Evolutionary conservation across 2,329 filamentous ascomycete genomes (phyloP).

Genomic region (Aspergillus novofumigatus): DNA sequence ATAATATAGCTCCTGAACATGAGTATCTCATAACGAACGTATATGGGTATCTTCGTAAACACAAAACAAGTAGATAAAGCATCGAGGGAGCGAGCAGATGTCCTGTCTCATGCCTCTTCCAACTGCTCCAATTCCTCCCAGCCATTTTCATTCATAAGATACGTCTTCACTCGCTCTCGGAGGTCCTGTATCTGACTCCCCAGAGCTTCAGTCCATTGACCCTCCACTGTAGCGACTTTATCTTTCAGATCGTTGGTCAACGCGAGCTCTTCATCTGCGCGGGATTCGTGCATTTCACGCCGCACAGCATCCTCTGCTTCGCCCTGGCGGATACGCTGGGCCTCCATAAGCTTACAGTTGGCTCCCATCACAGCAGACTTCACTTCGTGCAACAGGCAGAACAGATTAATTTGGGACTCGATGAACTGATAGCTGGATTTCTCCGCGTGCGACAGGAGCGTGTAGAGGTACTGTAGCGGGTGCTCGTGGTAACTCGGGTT

Average conservation of each 20-base stretch:
- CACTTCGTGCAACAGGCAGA: slow-evolving; percentile 87
- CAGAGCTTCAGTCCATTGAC: slow-evolving; percentile 85
- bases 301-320: slow-evolving; percentile 40
- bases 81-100: slow-evolving; percentile 4
- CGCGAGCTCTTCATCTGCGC: slow-evolving; percentile 61
- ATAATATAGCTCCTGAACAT: neutral
- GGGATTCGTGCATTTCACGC: slow-evolving; percentile 53
- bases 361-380: slow-evolving; percentile 72
- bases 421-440: slow-evolving; percentile 97
- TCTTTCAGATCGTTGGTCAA: slow-evolving; percentile 88
- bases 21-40: slow-evolving; percentile 13
- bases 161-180: slow-evolving; percentile 69
- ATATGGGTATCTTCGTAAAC: slow-evolving; percentile 18
- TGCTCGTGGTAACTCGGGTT: slow-evolving; percentile 76
- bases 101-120: slow-evolving; percentile 26
- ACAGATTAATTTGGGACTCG: slow-evolving; percentile 84
- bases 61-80: slow-evolving; percentile 9
- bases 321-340: slow-evolving; percentile 52
- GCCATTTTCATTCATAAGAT: slow-evolving; percentile 71
- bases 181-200: slow-evolving; percentile 70
- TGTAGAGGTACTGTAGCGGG: slow-evolving; percentile 87
- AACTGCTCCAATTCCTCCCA: slow-evolving; percentile 74
- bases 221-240: slow-evolving; percentile 84
- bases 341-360: slow-evolving; percentile 63
- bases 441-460: slow-evolving; percentile 77